Evolutionary conservation across 768 basidiomycete species (phyloP).

Genomic region (Macrolepiota albuminosa): DNA sequence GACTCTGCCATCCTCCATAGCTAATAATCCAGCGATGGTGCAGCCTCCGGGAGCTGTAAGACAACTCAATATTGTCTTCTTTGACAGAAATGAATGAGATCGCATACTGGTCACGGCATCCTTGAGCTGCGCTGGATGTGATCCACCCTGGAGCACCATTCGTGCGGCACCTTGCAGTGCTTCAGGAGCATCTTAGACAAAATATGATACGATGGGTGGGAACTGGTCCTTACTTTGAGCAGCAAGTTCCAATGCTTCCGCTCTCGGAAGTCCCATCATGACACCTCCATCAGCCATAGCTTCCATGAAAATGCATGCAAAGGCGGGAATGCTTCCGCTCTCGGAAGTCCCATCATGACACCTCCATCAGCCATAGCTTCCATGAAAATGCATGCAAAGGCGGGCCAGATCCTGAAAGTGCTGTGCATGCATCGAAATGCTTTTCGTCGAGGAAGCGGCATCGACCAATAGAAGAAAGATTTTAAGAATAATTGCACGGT

Average conservation of each 20-base stretch:
- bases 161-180: constrained; percentile 95
- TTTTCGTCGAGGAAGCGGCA: constrained; percentile 97
- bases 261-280: constrained; percentile 97
- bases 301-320: constrained; percentile 94
- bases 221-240: constrained; percentile 70
- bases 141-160: constrained; percentile 86
- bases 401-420: constrained; percentile 92
- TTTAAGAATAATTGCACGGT: constrained; percentile 73
- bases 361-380: constrained; percentile 99
- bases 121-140: constrained; percentile 94
- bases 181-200: constrained; percentile 26
- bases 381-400: constrained; percentile 93
- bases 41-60: constrained; percentile 89
- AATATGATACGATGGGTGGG: background rate
- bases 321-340: constrained; percentile 95
- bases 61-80: background rate
- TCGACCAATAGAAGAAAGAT: constrained; percentile 97
- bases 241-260: constrained; percentile 91
- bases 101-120: constrained; percentile 93
- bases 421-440: constrained; percentile 98
- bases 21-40: constrained; percentile 94
- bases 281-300: constrained; percentile 99
- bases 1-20: constrained; percentile 90
- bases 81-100: background rate
- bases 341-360: constrained; percentile 98